These are phyloP conservation scores for Fusarium paranaense DNA, from an alignment of 2,329 filamentous ascomycete species.

Conservation along the genomic window DNA sequence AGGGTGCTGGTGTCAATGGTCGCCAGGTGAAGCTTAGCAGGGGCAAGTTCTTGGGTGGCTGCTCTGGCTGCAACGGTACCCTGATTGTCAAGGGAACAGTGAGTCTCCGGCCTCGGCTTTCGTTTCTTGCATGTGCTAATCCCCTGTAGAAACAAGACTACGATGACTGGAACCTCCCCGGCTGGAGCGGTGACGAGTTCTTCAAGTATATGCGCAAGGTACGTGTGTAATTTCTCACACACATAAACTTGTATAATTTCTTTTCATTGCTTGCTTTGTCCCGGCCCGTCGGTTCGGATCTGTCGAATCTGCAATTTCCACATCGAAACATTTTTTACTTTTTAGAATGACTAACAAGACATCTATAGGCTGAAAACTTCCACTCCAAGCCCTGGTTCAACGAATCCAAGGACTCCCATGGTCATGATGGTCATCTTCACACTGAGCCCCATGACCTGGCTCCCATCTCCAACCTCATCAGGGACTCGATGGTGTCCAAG, in stretches of 20 bases:
- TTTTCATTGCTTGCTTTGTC: constrained; percentile 1
- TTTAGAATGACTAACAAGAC: neutral
- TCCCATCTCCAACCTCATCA: constrained; percentile 66
- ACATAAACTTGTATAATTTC: neutral
- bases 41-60: constrained; percentile 62
- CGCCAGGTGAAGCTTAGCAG: constrained; percentile 60
- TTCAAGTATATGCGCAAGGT: constrained; percentile 68
- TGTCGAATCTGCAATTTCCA: neutral
- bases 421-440: constrained; percentile 63
- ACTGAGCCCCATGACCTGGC: constrained; percentile 69
- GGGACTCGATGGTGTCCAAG: constrained; percentile 65
- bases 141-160: constrained; percentile 54
- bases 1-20: constrained; percentile 52
- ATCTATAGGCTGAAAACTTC: constrained; percentile 64
- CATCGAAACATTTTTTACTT: neutral
- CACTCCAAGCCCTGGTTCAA: constrained; percentile 69
- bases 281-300: neutral
- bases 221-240: neutral
- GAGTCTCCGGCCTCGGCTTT: neutral
- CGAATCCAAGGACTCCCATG: constrained; percentile 60
- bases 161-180: constrained; percentile 67
- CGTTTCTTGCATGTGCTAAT: neutral
- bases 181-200: constrained; percentile 68
- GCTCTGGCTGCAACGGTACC: constrained; percentile 62
- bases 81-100: constrained; percentile 59